A percentile compares a stretch with the other conserved stretches of the same genome.
Evolutionary conservation across 1,284 basidiomycete species (phyloP).

Genomic region (Leccinum pallidistipes): DNA sequence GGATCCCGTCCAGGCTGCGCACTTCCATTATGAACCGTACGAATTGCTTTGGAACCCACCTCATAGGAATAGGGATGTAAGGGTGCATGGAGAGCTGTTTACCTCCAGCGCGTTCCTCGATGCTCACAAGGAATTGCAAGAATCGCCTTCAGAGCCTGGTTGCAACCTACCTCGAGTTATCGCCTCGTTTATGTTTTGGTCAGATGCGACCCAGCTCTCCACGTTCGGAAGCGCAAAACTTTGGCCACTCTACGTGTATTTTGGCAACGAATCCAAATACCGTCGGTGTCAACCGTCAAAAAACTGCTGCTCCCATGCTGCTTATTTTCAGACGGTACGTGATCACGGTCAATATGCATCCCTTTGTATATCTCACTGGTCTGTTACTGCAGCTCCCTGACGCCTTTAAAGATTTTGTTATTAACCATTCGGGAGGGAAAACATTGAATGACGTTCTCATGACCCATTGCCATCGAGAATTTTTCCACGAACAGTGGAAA

Average conservation of each 20-base stretch:
- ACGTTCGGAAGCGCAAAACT: neutral
- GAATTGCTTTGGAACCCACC: neutral
- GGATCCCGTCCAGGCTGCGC: neutral
- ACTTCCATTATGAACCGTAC: neutral
- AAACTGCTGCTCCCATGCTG: neutral
- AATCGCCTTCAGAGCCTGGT: neutral
- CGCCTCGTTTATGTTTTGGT: neutral
- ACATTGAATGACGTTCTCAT: neutral
- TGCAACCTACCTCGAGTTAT: neutral
- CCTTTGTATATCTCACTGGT: rapidly evolving
- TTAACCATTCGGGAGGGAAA: neutral
- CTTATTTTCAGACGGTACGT: neutral
- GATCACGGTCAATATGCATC: rapidly evolving
- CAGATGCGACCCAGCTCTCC: neutral
- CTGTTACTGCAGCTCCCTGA: neutral
- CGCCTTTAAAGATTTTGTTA: neutral
- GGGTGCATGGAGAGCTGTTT: neutral
- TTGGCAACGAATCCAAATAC: neutral
- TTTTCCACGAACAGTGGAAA: neutral
- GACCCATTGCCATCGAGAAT: neutral
- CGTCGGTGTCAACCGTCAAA: neutral
- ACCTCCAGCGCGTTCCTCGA: neutral
- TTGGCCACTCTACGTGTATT: neutral
- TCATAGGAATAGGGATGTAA: neutral
- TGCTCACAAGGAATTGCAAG: neutral